Conservation (phyloP, 176 grass and related monocot species). For the Carex cristatella region DNA sequence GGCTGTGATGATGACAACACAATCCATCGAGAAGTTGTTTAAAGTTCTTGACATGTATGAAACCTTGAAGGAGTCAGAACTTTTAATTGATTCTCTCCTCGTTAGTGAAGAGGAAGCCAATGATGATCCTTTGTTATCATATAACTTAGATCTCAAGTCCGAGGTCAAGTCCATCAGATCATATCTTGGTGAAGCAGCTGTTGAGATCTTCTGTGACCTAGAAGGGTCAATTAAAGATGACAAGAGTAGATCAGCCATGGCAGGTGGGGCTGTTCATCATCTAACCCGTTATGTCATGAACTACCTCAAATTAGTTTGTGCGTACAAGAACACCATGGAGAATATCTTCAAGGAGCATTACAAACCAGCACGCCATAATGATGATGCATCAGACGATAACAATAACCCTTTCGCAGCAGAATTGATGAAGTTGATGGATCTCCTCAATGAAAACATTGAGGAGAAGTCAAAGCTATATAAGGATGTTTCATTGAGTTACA, state of each 20-base stretch:
- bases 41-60: slow-evolving; percentile 98
- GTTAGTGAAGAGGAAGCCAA: not conserved
- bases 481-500: slow-evolving; percentile 41
- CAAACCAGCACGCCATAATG: slow-evolving; percentile 3
- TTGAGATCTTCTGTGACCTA: slow-evolving; percentile 70
- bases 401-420: slow-evolving; percentile 50
- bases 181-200: slow-evolving; percentile 59
- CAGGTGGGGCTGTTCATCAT: slow-evolving; percentile 63
- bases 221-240: slow-evolving; percentile 79
- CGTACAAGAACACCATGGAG: slow-evolving; percentile 75
- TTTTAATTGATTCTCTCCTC: slow-evolving; percentile 34
- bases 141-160: slow-evolving; percentile 31
- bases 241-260: slow-evolving; percentile 37
- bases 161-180: slow-evolving; percentile 34
- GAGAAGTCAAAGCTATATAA: slow-evolving; percentile 61
- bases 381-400: not conserved
- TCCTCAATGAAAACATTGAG: slow-evolving; percentile 61
- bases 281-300: slow-evolving; percentile 84
- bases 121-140: not conserved
- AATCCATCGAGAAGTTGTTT: slow-evolving; percentile 81
- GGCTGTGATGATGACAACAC: slow-evolving; percentile 59
- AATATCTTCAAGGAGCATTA: slow-evolving; percentile 65
- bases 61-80: slow-evolving; percentile 42
- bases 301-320: slow-evolving; percentile 74
- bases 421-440: slow-evolving; percentile 69